Conservation (phyloP, 2,329 filamentous ascomycete species). For the Lachnellula subtilissima region DNA sequence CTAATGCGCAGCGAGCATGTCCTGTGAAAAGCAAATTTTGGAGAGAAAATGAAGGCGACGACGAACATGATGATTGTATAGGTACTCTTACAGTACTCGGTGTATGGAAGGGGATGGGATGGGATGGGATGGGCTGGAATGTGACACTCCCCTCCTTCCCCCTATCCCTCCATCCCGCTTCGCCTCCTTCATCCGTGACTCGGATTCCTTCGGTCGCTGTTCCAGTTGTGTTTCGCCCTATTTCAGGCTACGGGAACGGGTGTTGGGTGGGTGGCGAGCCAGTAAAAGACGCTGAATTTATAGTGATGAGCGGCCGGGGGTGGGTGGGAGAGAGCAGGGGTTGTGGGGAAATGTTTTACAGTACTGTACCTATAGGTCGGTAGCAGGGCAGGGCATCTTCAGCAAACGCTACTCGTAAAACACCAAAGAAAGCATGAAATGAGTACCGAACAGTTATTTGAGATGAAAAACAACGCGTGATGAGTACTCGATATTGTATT, state of each 20-base stretch:
- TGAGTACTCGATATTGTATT: neutral
- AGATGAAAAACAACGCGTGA: neutral
- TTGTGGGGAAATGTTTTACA: neutral
- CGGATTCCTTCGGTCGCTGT: neutral
- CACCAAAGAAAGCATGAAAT: neutral
- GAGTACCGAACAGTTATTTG: neutral
- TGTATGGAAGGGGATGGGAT: constrained; percentile 6
- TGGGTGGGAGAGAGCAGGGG: neutral
- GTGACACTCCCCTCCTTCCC: neutral
- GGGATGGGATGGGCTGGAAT: neutral
- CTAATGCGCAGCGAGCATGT: constrained; percentile 18
- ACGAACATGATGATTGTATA: constrained; percentile 15
- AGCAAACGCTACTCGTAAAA: neutral
- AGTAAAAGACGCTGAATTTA: neutral
- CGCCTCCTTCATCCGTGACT: neutral
- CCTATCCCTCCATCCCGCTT: too few relatives aligned
- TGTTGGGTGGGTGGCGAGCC: neutral
- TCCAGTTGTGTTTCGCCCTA: constrained; percentile 20
- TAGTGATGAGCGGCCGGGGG: constrained; percentile 1
- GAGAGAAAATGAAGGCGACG: constrained; percentile 5
- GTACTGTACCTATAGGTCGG: too few relatives aligned
- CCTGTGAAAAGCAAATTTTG: constrained; percentile 2
- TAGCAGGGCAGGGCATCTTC: neutral
- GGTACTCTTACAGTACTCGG: constrained; percentile 3
- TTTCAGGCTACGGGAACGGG: constrained; percentile 3